Base-by-base conservation (phyloP, 1,284 basidiomycete species). In the Earliella scabrosa region DNA sequence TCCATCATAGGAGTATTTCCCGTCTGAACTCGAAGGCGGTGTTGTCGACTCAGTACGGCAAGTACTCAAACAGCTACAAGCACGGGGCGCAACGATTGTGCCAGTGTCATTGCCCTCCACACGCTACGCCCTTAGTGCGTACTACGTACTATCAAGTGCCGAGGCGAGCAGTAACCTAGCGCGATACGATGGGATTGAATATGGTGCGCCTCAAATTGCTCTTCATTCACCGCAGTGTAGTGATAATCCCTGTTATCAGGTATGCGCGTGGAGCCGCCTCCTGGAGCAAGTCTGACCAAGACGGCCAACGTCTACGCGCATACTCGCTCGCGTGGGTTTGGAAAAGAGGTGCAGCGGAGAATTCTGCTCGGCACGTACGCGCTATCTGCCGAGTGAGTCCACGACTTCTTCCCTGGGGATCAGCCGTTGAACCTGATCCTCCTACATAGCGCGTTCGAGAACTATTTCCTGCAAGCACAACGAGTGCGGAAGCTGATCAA, bases 161-260 rank as follows among this genome's bases (percentile, higher is more conserved):
- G 97, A 99, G 69, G 97, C 96, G 0, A 92, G 92, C 62, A 96
- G 93, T 62, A 98, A 97, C 68, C 77, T 99, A 36, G 94, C 92
- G 1, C 80, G 95, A 32, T 99, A 91, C 71, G 94, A 97, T 50
- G 97, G 97, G 0, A 82, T 97, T 11, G 77, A 85, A 61, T 88
- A 86, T 64, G 90, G 88, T 85, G 45, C 47, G 74, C 63, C 27
- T 43, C 34, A 34, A 48, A 23, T 13, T 54, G 27, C 23, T 50
- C 10, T 8, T n/a, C 35, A n/a, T n/a, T n/a, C n/a, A n/a, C n/a
- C n/a, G 8, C 18, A 21, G 8, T 13, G 2, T 13, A 31, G 14
- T 39, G 11, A 20, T 48, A 21, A 44, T n/a, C 26, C 8, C 32
- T 24, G 20, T 1, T 51, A n/a, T n/a, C n/a, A 87, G 87, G 87